phyloP scores from a whole-genome alignment of 179 eudicot species.

The Sideroxylon spinosum region DNA sequence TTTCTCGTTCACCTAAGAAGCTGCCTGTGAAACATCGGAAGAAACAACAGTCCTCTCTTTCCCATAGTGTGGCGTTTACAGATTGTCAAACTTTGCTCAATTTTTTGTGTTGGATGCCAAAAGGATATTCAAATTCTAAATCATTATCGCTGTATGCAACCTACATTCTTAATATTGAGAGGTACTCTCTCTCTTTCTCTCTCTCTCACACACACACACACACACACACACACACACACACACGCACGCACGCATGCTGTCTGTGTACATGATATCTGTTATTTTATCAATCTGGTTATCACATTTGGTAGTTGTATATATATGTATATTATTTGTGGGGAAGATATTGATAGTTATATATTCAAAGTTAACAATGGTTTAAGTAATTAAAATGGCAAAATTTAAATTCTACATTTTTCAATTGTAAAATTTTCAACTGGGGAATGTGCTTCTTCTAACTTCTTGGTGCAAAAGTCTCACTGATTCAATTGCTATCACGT shows the following conservation, averaged over 20 bases:
- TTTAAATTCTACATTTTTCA: neutral
- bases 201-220: neutral
- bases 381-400: neutral
- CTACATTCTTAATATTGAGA: constrained; percentile 69
- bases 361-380: neutral
- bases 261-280: neutral
- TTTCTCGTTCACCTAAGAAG: constrained; percentile 15
- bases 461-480: neutral
- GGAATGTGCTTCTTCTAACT: neutral
- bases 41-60: constrained; percentile 26
- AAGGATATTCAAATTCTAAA: constrained; percentile 40
- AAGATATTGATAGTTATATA: no score
- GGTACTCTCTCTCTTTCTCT: constrained; percentile 38
- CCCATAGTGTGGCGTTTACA: constrained; percentile 26
- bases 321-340: neutral
- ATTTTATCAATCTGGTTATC: neutral
- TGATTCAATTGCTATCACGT: constrained; percentile 7
- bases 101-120: constrained; percentile 56
- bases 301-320: neutral
- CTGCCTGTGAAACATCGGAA: constrained; percentile 19
- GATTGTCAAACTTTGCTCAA: constrained; percentile 53
- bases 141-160: constrained; percentile 45
- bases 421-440: neutral
- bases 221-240: neutral
- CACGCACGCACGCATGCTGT: neutral